Evolutionary conservation across 2,329 filamentous ascomycete species (phyloP).

Genomic region (Amauroascus niger): DNA sequence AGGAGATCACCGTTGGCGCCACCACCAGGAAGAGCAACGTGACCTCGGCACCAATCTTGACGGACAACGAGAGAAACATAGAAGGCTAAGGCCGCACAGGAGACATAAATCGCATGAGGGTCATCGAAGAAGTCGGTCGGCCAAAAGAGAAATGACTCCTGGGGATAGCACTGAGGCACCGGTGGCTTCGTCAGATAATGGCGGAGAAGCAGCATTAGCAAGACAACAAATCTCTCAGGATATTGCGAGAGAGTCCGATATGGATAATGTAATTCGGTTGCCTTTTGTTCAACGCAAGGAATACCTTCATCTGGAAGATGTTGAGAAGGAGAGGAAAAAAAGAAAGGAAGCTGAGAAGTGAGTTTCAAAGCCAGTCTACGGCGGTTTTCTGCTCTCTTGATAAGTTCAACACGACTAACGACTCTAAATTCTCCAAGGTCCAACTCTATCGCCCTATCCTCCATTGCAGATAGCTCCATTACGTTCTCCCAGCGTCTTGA

Average conservation of each 20-base stretch:
- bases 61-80: not conserved
- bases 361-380: conserved; percentile 30
- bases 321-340: conserved; percentile 40
- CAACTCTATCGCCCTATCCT: conserved; percentile 27
- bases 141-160: not conserved
- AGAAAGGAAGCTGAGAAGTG: conserved; percentile 73
- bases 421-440: conserved; percentile 3
- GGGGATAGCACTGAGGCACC: not conserved
- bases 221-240: not conserved
- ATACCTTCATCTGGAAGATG: conserved; percentile 28
- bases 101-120: conserved; percentile 7
- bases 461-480: conserved; percentile 32
- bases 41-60: not conserved
- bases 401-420: not conserved
- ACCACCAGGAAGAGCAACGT: not conserved
- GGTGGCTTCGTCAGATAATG: not conserved
- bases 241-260: not conserved
- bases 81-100: conserved; percentile 6
- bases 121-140: not conserved
- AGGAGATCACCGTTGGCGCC: not conserved
- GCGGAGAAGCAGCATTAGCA: not conserved
- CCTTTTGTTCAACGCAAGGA: conserved; percentile 20
- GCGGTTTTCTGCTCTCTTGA: not conserved
- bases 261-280: conserved; percentile 16
- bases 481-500: conserved; percentile 40